Percentiles rank a stretch among this genome's conserved stretches.
phyloP scores from a whole-genome alignment of 495 filamentous ascomycete species.

The Thozetella sp. region DNA sequence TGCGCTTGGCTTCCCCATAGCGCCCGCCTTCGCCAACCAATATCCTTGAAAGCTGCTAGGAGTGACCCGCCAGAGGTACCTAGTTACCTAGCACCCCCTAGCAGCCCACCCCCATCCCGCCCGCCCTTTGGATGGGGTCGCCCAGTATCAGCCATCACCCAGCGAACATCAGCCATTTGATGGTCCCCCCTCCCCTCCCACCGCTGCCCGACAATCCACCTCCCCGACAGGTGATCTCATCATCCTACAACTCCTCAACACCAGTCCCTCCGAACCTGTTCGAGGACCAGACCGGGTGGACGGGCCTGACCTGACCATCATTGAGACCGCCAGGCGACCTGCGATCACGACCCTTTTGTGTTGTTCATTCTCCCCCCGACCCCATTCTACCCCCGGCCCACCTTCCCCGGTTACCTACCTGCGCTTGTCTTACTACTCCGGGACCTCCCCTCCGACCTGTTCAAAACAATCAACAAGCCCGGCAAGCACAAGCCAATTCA shows the following conservation, averaged over 20 bases:
- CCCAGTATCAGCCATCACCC: conserved; percentile 3
- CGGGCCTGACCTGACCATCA: conserved; percentile 30
- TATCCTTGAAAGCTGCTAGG: not conserved
- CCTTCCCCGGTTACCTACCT: conserved; percentile 10
- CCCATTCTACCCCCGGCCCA: conserved; percentile 9
- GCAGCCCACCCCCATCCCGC: not conserved
- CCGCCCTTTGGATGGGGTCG: not conserved
- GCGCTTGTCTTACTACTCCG: not conserved
- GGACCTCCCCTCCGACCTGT: not conserved
- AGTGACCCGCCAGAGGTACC: not conserved
- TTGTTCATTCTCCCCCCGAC: conserved; percentile 7
- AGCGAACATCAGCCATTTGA: conserved; percentile 11
- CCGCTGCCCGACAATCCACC: conserved; percentile 20
- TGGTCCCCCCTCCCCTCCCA: conserved; percentile 16
- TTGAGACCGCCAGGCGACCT: conserved; percentile 8
- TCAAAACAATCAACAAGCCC: conserved; percentile 3
- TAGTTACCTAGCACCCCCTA: too few species aligned
- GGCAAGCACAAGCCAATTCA: not conserved
- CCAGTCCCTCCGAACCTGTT: conserved; percentile 10
- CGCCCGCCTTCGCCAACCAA: not conserved
- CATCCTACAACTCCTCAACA: conserved; percentile 16
- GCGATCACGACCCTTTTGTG: conserved; percentile 15
- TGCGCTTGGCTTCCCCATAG: not conserved
- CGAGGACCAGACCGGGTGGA: conserved; percentile 19
- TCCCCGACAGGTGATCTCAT: conserved; percentile 19